Base-by-base conservation (phyloP, 1,284 basidiomycete species). In the Mycena sp. region DNA sequence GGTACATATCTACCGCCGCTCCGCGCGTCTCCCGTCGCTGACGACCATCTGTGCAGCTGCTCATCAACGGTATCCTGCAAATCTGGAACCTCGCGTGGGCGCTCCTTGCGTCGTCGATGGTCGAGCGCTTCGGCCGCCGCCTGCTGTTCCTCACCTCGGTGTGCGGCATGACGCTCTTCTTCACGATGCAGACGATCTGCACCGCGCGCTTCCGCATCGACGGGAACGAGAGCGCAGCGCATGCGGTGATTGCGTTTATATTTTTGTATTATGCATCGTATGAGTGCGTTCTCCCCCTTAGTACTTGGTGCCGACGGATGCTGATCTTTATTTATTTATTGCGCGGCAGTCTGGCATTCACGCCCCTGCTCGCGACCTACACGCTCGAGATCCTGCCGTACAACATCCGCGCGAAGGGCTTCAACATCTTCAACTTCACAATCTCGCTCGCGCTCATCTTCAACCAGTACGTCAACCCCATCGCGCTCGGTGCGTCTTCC, bases 11-110 rank as follows among this genome's bases (percentile, higher is more conserved):
- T 74, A 71, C 89, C 64, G 87, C 87, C 40, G 77, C 90, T 52
- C 87, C 87, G 35, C 89, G 88, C 81, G 90, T 90, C 80, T 89
- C 88, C 6, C 87, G n/a, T n/a, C n/a, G n/a, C 10, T 44, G 38
- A 21, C 14, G 53, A n/a, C n/a, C 14, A 44, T 7, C 23, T 23
- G n/a, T 28, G 10, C 69, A 85, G 77, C 83, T 89, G 21, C 83
- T 89, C 68, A 87, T 91, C 77, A 91, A 91, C 73, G 89, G 87
- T 71, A 83, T 89, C 67, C 83, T 94, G 35, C 87, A 91, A 71
- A 89, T 92, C 67, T 92, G 89, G 88, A 92, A 91, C 73, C 77
- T 91, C 69, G 74, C 71, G 64, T 89, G 88, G 85, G 88, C 90
- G 6, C 72, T 88, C 23, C 63, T 74, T 9, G 88, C 89, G 1